Base-by-base conservation (phyloP, 192 early-diverging fungal genomes). In the Linnemannia elongata region DNA sequence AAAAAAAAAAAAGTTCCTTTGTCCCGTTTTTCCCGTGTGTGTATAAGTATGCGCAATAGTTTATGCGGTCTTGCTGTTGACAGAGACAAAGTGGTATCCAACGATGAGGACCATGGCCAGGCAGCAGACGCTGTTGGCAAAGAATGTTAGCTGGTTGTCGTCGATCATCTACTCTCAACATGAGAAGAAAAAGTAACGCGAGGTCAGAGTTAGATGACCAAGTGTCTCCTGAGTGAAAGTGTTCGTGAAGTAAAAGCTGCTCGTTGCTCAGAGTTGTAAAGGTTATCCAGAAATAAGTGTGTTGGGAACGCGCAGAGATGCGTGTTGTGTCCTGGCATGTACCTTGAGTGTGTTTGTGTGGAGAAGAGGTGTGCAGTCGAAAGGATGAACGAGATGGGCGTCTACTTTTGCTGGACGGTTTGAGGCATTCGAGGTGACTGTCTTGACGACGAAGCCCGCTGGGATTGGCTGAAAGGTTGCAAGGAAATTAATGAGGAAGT, bases 71-170 rank as follows among this genome's bases (percentile, higher is more conserved):
- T 78, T 77, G 82, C 68, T n/a, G 84, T 86, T 86, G 57, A 86
- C 84, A 30, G 84, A 39, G 36, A 86, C 75, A 69, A 81, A 86
- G 75, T 86, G 84, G 42, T 86, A 81, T 49, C 49, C 84, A 47
- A 86, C 79, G n/a, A 86, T 86, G 54, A 86, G 78, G 27, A 81
- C 15, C 84, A 86, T 86, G 75, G 84, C 79, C 17, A 86, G 3
- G 71, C 84, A 86, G 63, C 84, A 86, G 57, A 86, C 33, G 36
- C 79, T 79, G 49, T 86, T 86, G 44, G 79, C 83, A 42, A 86
- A 81, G 68, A 70, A 54, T 1, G 79, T 86, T 36, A 86, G 83
- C 74, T 86, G 83, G 44, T 63, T 80, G 38, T 86, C 83, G 79
- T 80, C 52, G 36, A 86, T 86, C 78, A 80, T 86, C 78, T 86